Conservation (phyloP, 495 filamentous ascomycete species). For the Lentithecium fluviatile region DNA sequence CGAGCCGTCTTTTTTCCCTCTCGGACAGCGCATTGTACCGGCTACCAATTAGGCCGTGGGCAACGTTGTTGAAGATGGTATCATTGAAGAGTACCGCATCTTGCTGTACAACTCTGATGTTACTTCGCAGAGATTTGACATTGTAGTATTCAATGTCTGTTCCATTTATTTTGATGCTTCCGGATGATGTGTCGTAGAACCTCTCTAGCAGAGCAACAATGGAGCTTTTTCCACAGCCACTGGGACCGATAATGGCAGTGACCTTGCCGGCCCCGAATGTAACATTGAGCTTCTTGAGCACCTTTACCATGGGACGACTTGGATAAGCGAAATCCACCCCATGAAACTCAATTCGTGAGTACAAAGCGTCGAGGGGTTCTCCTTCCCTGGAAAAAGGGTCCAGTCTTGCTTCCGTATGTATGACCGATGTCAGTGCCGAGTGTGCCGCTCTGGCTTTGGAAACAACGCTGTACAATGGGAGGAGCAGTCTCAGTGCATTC, state of each 20-base stretch:
- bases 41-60: constrained; percentile 75
- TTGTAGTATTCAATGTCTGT: neutral
- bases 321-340: neutral
- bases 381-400: constrained; percentile 73
- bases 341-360: constrained; percentile 44
- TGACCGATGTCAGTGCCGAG: constrained; percentile 1
- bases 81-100: constrained; percentile 82
- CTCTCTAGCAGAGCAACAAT: constrained; percentile 87
- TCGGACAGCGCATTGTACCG: constrained; percentile 3
- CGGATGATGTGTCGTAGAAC: constrained; percentile 76
- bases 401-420: constrained; percentile 59
- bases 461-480: neutral
- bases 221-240: constrained; percentile 85
- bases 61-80: constrained; percentile 82
- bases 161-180: neutral
- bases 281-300: neutral
- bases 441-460: constrained; percentile 1
- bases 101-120: constrained; percentile 13
- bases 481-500: neutral
- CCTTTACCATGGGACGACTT: neutral
- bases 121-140: constrained; percentile 29
- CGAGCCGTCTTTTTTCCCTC: constrained; percentile 37
- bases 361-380: constrained; percentile 73
- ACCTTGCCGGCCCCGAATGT: constrained; percentile 78
- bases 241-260: constrained; percentile 80